Conservation (phyloP, 768 basidiomycete species). For the Tulasnella sp. region DNA sequence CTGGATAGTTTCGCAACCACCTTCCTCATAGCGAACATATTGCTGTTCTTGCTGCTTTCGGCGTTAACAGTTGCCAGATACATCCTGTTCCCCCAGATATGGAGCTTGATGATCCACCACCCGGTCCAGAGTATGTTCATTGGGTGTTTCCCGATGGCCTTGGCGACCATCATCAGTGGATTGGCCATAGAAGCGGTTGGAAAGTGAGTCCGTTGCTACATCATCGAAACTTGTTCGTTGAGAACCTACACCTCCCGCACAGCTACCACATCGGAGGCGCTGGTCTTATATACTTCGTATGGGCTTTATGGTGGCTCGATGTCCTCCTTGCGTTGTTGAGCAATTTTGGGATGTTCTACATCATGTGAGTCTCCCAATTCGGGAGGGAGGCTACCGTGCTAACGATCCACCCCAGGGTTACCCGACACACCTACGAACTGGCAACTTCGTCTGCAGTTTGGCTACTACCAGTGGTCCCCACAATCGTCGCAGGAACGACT, state of each 20-base stretch:
- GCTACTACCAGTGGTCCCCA: slow-evolving; percentile 65
- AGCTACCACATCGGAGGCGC: slow-evolving; percentile 35
- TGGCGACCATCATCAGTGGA: slow-evolving; percentile 43
- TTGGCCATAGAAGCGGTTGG: slow-evolving; percentile 36
- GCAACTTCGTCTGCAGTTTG: slow-evolving; percentile 48
- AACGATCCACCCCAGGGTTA: slow-evolving; percentile 34
- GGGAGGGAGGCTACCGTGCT: not conserved
- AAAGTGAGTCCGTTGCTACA: slow-evolving; percentile 23
- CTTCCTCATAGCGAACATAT: slow-evolving; percentile 48
- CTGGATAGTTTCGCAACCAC: slow-evolving; percentile 35
- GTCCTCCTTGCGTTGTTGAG: slow-evolving; percentile 42
- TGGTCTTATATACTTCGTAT: slow-evolving; percentile 41
- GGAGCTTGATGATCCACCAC: slow-evolving; percentile 33
- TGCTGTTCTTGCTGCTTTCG: slow-evolving; percentile 41
- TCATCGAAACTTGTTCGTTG: not conserved
- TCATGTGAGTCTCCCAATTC: slow-evolving; percentile 41
- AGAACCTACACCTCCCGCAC: not conserved
- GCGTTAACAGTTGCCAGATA: slow-evolving; percentile 39
- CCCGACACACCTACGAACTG: slow-evolving; percentile 45
- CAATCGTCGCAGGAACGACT: slow-evolving; percentile 56
- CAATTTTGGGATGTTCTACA: slow-evolving; percentile 48
- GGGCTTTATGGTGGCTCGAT: slow-evolving; percentile 62
- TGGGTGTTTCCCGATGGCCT: slow-evolving; percentile 42
- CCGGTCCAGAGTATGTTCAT: slow-evolving; percentile 19
- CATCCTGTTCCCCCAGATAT: slow-evolving; percentile 40